Evolutionary conservation across 2,329 filamentous ascomycete genomes (phyloP).

Genomic region (Fusarium aywerte): DNA sequence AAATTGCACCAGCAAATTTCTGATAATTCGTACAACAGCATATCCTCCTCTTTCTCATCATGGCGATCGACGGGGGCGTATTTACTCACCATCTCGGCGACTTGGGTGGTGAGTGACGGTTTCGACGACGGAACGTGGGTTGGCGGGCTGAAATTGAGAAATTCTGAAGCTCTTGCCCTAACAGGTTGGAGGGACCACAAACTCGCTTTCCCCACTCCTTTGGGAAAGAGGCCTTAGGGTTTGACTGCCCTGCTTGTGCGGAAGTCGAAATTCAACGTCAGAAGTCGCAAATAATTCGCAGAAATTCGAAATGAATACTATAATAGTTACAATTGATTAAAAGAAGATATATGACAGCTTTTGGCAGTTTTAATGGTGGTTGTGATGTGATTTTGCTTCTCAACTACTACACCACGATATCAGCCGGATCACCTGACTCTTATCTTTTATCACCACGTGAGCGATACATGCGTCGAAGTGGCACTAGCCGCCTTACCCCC

Average conservation of each 20-base stretch:
- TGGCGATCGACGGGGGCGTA: constrained; percentile 41
- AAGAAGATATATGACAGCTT: accelerated
- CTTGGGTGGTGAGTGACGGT: constrained; percentile 63
- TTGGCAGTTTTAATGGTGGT: background rate
- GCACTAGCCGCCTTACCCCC: constrained; percentile 20
- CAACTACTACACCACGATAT: background rate
- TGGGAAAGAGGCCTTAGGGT: constrained; percentile 53
- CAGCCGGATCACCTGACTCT: constrained; percentile 41
- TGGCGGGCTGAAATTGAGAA: constrained; percentile 59
- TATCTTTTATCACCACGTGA: constrained; percentile 40
- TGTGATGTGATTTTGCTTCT: background rate
- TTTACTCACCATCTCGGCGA: constrained; percentile 67
- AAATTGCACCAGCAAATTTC: constrained; percentile 28
- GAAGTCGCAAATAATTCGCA: constrained; percentile 21
- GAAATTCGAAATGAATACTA: background rate
- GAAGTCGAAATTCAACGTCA: constrained; percentile 1
- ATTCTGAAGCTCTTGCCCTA: constrained; percentile 60
- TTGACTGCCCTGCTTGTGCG: constrained; percentile 52
- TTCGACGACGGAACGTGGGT: constrained; percentile 61
- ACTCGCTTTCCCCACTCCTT: constrained; percentile 57
- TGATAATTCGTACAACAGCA: constrained; percentile 17
- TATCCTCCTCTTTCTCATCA: constrained; percentile 40
- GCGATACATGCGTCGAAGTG: background rate
- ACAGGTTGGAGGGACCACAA: constrained; percentile 52
- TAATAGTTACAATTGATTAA: accelerated